A percentile compares a stretch with the other conserved stretches of the same genome.
Conservation (phyloP, 78 protist genomes). For the Salpingoeca rosetta region DNA sequence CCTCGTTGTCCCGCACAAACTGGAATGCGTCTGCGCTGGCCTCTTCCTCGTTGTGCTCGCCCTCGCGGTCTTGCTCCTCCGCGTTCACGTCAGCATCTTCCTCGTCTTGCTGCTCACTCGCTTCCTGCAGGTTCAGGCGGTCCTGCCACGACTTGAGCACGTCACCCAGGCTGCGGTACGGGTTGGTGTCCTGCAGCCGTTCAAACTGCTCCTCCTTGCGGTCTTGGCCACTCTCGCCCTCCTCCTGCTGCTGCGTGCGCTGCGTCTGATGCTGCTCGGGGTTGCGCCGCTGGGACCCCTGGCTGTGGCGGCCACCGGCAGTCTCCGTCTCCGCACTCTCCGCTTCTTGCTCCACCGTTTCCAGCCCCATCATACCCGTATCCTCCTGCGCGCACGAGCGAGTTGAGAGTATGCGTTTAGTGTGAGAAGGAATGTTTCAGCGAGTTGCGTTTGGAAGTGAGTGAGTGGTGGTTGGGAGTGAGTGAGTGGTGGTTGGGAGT, state of each 20-base stretch:
- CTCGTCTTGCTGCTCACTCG: not conserved
- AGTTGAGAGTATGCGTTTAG: no score
- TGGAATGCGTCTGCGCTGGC: not conserved
- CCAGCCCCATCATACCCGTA: no score
- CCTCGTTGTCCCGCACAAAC: not conserved
- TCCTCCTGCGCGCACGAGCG: no score
- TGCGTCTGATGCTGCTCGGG: not conserved
- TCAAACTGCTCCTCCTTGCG: not conserved
- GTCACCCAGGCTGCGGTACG: constrained; percentile 58
- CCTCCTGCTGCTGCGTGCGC: constrained; percentile 1
- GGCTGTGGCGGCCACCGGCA: no score
- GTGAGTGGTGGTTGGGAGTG: no score
- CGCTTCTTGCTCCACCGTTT: not conserved
- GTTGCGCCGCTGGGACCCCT: no score
- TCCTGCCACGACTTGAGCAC: constrained; percentile 43
- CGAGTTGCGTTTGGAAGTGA: no score
- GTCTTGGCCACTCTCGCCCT: not conserved
- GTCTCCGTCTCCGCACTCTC: not conserved
- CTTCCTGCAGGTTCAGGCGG: constrained; percentile 16
- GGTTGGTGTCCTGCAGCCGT: constrained; percentile 39
- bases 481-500: no score
- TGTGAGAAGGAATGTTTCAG: no score
- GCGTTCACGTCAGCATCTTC: not conserved
- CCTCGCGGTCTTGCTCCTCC: no score
- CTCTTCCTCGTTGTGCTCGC: no score